Conservation (phyloP, 208 protist species). For the Crithidia acanthocephali region DNA sequence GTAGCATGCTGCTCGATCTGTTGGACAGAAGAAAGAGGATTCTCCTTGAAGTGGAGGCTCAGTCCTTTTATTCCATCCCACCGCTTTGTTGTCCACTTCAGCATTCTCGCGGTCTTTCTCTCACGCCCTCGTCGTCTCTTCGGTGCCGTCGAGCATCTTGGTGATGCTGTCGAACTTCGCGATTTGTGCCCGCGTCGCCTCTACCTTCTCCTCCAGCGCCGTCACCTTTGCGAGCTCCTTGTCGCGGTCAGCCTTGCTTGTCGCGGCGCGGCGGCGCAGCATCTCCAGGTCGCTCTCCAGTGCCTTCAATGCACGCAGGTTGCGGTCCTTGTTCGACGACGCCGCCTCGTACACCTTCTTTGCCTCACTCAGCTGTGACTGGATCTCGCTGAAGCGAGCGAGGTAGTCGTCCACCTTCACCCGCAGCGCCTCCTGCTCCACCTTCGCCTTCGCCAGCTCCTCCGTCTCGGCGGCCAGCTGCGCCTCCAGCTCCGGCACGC, state of each 20-base stretch:
- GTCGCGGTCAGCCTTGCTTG: conserved; percentile 52
- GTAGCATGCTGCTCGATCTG: no score
- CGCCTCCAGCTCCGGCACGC: conserved; percentile 46
- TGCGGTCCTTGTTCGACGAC: conserved; percentile 52
- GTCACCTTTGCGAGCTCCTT: conserved; percentile 51
- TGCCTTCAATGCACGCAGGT: conserved; percentile 44
- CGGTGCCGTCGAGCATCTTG: conserved; percentile 31
- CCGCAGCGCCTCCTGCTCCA: conserved; percentile 45
- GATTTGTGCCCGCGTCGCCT: conserved; percentile 44
- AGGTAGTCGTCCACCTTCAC: conserved; percentile 54
- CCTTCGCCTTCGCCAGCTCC: conserved; percentile 26
- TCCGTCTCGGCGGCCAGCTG: conserved; percentile 45
- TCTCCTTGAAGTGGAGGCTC: no score
- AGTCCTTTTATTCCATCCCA: neutral
- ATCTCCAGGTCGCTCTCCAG: conserved; percentile 53
- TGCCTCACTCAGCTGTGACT: conserved; percentile 53
- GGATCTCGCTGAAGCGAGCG: conserved; percentile 46
- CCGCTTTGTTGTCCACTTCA: no score
- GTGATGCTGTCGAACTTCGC: conserved; percentile 47
- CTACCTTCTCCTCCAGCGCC: conserved; percentile 54
- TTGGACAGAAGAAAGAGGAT: no score
- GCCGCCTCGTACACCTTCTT: conserved; percentile 64
- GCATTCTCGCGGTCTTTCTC: conserved; percentile 1
- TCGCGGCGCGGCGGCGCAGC: conserved; percentile 42
- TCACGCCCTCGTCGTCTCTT: neutral